These are phyloP conservation scores for Phaeophleospora eucalypticola DNA, from an alignment of 2,329 filamentous ascomycete species.

Conservation along the genomic window DNA sequence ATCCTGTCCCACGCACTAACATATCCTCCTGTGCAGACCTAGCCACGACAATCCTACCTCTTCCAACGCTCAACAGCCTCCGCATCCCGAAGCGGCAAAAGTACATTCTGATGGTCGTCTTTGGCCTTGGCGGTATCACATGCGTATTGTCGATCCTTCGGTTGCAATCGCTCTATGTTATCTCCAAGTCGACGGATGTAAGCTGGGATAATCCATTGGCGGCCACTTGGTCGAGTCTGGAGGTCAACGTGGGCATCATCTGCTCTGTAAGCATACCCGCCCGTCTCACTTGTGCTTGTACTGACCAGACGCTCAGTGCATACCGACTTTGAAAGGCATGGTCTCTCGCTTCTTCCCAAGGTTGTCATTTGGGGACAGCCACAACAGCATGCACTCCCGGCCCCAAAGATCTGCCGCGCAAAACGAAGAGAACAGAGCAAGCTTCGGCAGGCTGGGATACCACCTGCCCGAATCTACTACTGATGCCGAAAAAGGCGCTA, in stretches of 20 bases:
- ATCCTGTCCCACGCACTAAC: background rate
- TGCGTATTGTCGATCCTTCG: conserved; percentile 23
- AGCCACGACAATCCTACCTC: conserved; percentile 28
- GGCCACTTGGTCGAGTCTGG: conserved; percentile 20
- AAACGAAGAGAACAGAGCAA: background rate
- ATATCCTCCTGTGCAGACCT: conserved; percentile 19
- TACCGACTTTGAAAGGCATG: conserved; percentile 13
- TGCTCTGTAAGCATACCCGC: conserved; percentile 15
- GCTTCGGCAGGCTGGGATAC: background rate
- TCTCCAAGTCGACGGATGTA: conserved; percentile 18
- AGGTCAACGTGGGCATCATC: conserved; percentile 26
- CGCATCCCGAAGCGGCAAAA: conserved; percentile 27
- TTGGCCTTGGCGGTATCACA: conserved; percentile 29
- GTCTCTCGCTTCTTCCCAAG: conserved; percentile 12
- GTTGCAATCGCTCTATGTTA: conserved; percentile 19
- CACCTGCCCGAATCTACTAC: background rate
- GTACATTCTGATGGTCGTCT: conserved; percentile 28
- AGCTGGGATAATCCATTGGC: conserved; percentile 22
- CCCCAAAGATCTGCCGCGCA: background rate
- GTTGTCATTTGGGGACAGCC: conserved; percentile 10
- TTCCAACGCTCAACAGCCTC: conserved; percentile 27
- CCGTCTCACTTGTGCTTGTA: too few species aligned
- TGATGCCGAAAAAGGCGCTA: background rate
- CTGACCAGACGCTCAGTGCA: conserved; percentile 5
- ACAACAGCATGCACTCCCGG: background rate